Base-by-base conservation (phyloP, 495 filamentous ascomycete genomes). In the Achaetomiella virescens region DNA sequence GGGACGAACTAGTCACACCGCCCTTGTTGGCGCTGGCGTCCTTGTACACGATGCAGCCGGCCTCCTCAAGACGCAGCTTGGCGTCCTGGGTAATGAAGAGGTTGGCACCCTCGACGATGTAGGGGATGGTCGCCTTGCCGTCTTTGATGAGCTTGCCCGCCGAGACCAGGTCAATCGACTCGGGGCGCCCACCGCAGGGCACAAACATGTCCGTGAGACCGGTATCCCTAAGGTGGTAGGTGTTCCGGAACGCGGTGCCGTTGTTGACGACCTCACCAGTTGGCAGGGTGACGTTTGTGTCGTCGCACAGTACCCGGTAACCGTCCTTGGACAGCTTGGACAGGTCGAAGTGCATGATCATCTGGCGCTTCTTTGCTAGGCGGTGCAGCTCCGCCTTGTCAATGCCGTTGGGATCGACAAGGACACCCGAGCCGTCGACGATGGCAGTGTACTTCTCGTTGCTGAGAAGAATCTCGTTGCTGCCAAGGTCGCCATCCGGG, bases 11-110 rank as follows among this genome's bases (percentile, higher is more conserved):
- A 6, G 93, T 98, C 45, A 98, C 93, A 68, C 93, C 93, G 64
- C 93, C 93, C 79, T 98, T 98, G 80, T 98, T 98, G 41, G 95
- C 91, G 41, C 90, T 95, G 12, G 93, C 93, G 72, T 98, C 93
- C 77, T 98, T 98, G 82, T 89, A 97, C 41, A 98, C 71, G 61
- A 97, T 85, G 66, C 87, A 90, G 57, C 95, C 95, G 27, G 93
- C 92, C 62, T 88, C 84, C 74, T 98, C 93, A 6, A 98, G 81
- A 20, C 90, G 86, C 53, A 97, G 78, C 79, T 98, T 98, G 60
- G 90, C 91, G 66, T 98, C 93, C 72, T 98, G 95, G 12, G 93
- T 97, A 72, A 98, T 93, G 82, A 98, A 98, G 38, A 98, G 78
- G 67, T 98, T 98, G 66, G 93, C 93, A 20, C 93, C 93, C 71